phyloP scores from a whole-genome alignment of 2,329 filamentous ascomycete genomes.

The Aureobasidium sp. region DNA sequence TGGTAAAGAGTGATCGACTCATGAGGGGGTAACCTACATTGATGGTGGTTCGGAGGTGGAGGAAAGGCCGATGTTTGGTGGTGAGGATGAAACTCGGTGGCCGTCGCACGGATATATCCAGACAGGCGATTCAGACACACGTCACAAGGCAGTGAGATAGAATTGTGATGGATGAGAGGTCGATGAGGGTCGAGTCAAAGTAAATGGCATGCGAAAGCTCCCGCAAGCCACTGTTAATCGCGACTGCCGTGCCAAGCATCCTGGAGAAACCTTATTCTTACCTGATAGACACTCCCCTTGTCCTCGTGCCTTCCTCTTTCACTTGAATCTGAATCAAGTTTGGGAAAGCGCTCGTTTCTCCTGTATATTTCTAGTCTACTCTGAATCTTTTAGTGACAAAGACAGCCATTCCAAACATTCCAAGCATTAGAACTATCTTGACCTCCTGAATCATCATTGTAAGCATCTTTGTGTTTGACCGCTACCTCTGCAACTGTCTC shows the following conservation, averaged over 20 bases:
- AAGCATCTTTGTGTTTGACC: not conserved
- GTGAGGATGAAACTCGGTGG: not conserved
- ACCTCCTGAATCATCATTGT: not conserved
- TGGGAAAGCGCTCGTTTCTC: not conserved
- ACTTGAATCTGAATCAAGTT: not conserved
- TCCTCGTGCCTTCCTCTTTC: not conserved
- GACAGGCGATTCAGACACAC: not conserved
- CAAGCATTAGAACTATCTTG: not conserved
- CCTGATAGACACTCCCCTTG: not conserved
- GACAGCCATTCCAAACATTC: not conserved
- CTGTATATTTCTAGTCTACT: not conserved
- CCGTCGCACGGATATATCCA: not conserved
- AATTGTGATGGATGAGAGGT: not conserved
- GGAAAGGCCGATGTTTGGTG: not conserved
- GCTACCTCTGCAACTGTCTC: not conserved
- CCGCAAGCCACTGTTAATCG: not conserved
- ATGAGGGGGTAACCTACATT: not conserved
- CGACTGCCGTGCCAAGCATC: constrained; percentile 1
- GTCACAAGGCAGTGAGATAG: not conserved
- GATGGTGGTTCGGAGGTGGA: not conserved
- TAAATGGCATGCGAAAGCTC: not conserved
- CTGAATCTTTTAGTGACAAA: not conserved
- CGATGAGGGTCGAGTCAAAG: not conserved
- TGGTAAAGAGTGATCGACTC: not conserved
- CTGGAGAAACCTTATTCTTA: constrained; percentile 4